Conservation (phyloP, 1,284 basidiomycete genomes). For the Cystobasidiaceae sp. region DNA sequence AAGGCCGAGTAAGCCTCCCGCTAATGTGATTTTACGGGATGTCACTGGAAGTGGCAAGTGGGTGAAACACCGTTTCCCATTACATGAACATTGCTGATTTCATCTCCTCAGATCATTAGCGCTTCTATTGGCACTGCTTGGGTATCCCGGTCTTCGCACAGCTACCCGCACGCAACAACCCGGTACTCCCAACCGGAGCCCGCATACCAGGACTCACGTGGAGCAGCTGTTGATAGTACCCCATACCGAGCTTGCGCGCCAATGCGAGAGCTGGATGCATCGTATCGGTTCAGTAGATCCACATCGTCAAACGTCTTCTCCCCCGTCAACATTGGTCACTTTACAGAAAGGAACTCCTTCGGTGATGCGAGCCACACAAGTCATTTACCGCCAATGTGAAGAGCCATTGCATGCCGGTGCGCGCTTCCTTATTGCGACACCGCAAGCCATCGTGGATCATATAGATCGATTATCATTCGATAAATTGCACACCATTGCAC, state of each 20-base stretch:
- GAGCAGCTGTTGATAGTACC: conserved; percentile 23
- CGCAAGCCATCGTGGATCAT: neutral
- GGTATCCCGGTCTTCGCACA: neutral
- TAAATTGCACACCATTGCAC: conserved; percentile 13
- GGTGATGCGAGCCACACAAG: too few species aligned
- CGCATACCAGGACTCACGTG: neutral
- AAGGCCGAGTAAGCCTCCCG: neutral
- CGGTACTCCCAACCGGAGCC: neutral
- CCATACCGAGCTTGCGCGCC: conserved; percentile 24
- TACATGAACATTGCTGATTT: neutral
- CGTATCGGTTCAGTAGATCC: too few species aligned
- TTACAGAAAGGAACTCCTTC: too few species aligned
- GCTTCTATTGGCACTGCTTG: conserved; percentile 13
- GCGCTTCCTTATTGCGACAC: conserved; percentile 16
- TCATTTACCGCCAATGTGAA: neutral
- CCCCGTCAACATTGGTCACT: too few species aligned
- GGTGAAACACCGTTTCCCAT: neutral
- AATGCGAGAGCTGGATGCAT: conserved; percentile 22
- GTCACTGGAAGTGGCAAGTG: conserved; percentile 28
- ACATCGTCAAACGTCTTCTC: too few species aligned
- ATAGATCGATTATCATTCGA: neutral
- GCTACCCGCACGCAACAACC: neutral
- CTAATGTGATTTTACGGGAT: conserved; percentile 22
- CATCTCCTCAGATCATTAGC: conserved; percentile 7
- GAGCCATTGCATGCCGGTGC: neutral